These are phyloP conservation scores for Leptomonas pyrrhocoris DNA, from an alignment of 208 protist species.

Conservation along the genomic window DNA sequence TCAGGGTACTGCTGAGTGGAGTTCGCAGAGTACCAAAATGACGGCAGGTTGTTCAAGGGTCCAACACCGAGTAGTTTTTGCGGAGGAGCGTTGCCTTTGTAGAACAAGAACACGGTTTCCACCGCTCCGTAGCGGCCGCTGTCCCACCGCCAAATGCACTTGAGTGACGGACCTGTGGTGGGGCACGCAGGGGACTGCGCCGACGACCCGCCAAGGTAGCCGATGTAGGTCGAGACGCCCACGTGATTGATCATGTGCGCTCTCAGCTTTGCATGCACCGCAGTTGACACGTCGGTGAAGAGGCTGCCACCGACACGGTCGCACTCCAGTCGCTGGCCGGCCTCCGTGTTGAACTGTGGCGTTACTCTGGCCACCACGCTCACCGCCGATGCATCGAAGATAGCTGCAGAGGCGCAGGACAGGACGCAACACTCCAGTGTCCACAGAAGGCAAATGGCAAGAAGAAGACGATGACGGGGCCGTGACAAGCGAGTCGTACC, in stretches of 20 bases:
- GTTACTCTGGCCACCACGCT: background rate
- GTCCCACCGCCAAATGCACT: slow-evolving; percentile 1
- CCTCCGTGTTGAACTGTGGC: background rate
- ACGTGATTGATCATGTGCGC: background rate
- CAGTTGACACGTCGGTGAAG: slow-evolving; percentile 1
- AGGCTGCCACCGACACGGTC: background rate
- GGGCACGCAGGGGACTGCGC: background rate
- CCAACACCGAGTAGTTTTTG: background rate
- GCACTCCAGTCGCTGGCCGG: background rate
- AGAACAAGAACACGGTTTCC: background rate
- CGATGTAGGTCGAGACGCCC: background rate
- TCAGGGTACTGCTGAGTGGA: background rate
- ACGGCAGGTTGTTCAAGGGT: background rate
- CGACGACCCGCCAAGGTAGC: background rate
- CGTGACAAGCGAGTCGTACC: no score
- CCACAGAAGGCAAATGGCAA: background rate
- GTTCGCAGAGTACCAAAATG: background rate
- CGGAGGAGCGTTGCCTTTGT: background rate
- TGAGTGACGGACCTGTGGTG: background rate
- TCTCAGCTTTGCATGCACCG: background rate
- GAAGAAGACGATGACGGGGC: background rate
- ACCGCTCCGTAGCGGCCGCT: background rate
- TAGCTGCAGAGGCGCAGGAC: background rate
- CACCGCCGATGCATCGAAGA: background rate
- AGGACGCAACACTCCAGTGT: background rate